Percentiles rank a stretch among this genome's conserved stretches.
Evolutionary conservation across 345 rosid genomes (phyloP).

Genomic region (Aquilaria sinensis): DNA sequence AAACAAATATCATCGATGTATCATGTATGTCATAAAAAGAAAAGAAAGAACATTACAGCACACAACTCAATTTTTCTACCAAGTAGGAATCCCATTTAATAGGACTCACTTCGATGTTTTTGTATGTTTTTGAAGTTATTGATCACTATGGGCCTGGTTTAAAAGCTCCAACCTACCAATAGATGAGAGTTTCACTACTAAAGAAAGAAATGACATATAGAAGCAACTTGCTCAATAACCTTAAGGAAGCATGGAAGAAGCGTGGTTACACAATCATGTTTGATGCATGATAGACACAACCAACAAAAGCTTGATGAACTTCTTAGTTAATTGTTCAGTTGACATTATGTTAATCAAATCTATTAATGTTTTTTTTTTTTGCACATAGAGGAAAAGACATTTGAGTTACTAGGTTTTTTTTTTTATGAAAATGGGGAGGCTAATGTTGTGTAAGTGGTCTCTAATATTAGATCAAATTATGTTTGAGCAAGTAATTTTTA

Average conservation of each 20-base stretch:
- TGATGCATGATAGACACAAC: constrained; percentile 17
- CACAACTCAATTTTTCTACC: neutral
- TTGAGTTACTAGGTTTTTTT: too few relatives aligned
- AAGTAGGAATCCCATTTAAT: too few relatives aligned
- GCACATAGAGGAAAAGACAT: too few relatives aligned
- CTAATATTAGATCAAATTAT: too few relatives aligned
- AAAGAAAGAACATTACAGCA: neutral
- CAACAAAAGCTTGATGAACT: constrained; percentile 9
- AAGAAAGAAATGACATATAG: neutral
- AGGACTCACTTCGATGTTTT: too few relatives aligned
- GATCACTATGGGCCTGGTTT: neutral
- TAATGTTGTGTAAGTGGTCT: too few relatives aligned
- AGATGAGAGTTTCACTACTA: neutral
- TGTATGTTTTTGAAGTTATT: too few relatives aligned
- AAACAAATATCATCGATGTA: neutral
- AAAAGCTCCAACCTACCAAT: neutral
- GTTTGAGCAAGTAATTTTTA: too few relatives aligned
- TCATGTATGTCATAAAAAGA: neutral
- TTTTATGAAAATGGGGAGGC: too few relatives aligned
- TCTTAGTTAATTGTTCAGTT: neutral
- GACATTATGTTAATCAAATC: neutral
- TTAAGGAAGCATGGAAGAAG: too few relatives aligned
- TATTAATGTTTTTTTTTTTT: neutral
- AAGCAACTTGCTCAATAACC: neutral
- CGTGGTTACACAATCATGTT: constrained; percentile 6